Evolutionary conservation across 2,329 filamentous ascomycete genomes (phyloP), one percentile per base, ranked within the genome.

Genomic region (Claviceps capensis): DNA sequence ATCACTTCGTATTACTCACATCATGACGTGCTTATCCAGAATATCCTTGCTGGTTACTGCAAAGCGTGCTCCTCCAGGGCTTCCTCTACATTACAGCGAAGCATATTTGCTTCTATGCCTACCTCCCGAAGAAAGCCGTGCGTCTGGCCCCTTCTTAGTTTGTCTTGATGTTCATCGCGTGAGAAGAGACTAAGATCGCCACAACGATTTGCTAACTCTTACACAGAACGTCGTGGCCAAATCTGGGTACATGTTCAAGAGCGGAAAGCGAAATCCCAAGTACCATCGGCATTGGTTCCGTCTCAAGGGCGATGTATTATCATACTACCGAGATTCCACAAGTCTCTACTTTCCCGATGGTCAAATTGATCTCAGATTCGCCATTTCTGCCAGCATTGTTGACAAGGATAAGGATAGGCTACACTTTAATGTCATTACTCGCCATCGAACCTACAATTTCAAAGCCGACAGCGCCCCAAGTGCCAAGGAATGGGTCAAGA

Each of bases 51-150:
- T 96, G 88, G 83, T 72, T 97, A 41, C 71, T 97, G 37, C 89
- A 96, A 65, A 95, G 86, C 62, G 88, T 95, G 45, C 73, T 97
- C 34, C 76, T 97, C 8, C 89, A 96, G 64, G 93, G 93, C 5
- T 96, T 93, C 65, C 84, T 98, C 77, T 97, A 97, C 69, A 87
- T 98, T 62, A 97, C 93, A 0, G 76, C 85, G 55, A 86, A 84
- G 60, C 93, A 98, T 64, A 86, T 97, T 55, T 96, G 90, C 69
- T 98, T 97, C 66, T 97, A 96, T 64, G 89, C 93, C 41, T 96
- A 96, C 64, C 77, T 97, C n/a, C 89, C 89, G 6, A 94, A 90
- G 73, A 95, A 93, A 74, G 81, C 85, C 49, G 85, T 86, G 73
- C 68, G 82, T 62, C 22, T 26, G 8, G 1, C 17, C 26, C 44